phyloP scores from a whole-genome alignment of 129 eudicot genomes.

The Flaveria trinervia region DNA sequence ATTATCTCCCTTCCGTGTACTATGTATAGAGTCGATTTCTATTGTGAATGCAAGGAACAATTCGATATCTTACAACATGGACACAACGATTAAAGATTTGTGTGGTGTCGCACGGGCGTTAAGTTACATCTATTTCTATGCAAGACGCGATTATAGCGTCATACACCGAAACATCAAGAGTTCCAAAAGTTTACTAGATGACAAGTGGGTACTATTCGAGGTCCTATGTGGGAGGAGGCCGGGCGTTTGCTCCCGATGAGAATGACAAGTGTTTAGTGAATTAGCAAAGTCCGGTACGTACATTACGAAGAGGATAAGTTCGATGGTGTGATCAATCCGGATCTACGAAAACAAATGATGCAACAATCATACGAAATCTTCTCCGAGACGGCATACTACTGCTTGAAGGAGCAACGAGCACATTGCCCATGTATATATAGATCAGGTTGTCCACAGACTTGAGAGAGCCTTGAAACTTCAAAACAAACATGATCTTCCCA shows the following conservation, averaged over 20 bases:
- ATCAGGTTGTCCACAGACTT: not conserved
- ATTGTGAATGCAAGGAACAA: too few species aligned
- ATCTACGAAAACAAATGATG: conserved; percentile 8
- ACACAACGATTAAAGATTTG: too few species aligned
- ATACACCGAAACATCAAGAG: too few species aligned
- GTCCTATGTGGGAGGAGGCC: conserved; percentile 41
- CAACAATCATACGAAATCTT: not conserved
- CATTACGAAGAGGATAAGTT: not conserved
- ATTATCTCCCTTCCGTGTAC: too few species aligned
- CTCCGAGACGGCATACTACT: not conserved
- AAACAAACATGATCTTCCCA: not conserved
- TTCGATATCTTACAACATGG: too few species aligned
- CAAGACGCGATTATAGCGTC: too few species aligned
- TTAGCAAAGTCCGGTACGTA: not conserved
- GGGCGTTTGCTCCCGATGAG: not conserved
- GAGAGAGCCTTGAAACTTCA: conserved; percentile 18
- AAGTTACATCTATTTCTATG: too few species aligned
- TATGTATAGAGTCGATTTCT: too few species aligned
- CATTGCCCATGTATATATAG: too few species aligned
- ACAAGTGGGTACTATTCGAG: not conserved
- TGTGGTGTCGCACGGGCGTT: too few species aligned
- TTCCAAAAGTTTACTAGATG: too few species aligned
- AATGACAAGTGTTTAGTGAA: not conserved
- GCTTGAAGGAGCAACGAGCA: too few species aligned
- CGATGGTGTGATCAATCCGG: not conserved